Base-by-base conservation (phyloP, 495 filamentous ascomycete species). In the Paragyromitra xinjiangensis region DNA sequence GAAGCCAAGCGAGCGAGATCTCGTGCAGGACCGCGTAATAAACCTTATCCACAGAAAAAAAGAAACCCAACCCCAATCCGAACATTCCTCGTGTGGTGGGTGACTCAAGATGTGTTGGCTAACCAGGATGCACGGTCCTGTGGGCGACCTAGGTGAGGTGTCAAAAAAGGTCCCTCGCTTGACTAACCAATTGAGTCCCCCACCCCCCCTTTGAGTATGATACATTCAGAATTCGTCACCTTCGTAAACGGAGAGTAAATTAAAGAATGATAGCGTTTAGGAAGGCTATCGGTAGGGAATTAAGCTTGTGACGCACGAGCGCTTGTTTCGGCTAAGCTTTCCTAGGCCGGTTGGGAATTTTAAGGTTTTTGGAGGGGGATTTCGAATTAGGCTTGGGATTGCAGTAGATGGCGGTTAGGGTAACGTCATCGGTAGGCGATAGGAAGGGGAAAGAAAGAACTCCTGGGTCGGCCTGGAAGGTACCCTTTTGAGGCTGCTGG, bases 91-190 rank as follows among this genome's bases (percentile, higher is more conserved):
- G 14, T 45, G 4, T 2, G 7, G 42, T 37, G 1, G n/a, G 50
- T 68, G 37, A 58, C 66, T 69, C 66, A 58, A 69, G 29, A 69
- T 69, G 50, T 44, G 66, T 14, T 69, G 51, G n/a, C 51, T 44
- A 22, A 9, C 19, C n/a, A n/a, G 24, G 22, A 65, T 44, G 44
- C 63, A 40, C 63, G 42, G 42, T 40, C 8, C 61, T 64, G 61
- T 53, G 50, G 19, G 19, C 44, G 44, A 16, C 44, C 44, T 3
- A 3, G 29, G 29, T 34, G 29, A 34, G 29, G 29, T 34, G 29
- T 34, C 26, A 29, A 29, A 29, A 29, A 29, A 29, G 26, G 26
- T 29, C 29, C 29, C 16, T 16, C 42, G 42, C 42, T 44, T 44
- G 42, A 44, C 42, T 12, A 12, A 44, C 42, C 42, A 44, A 44